phyloP scores from a whole-genome alignment of 352 stramenopile species.

The Saprolegnia parasitica region DNA sequence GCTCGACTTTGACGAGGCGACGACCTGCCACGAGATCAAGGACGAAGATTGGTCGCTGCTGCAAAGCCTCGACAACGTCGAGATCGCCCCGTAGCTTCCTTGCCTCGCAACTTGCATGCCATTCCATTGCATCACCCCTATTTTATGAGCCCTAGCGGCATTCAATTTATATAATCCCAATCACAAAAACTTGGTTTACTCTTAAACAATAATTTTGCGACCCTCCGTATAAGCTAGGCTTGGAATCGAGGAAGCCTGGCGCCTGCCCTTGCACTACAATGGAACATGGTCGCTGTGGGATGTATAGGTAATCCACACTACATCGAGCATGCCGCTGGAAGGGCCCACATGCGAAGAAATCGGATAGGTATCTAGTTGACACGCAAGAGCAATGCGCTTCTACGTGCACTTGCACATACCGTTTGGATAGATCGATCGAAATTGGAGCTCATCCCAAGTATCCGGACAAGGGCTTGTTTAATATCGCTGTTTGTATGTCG shows the following conservation, averaged over 20 bases:
- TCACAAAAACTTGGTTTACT: neutral
- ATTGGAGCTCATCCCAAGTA: neutral
- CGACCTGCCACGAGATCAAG: constrained; percentile 7
- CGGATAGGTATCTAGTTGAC: neutral
- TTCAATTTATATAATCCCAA: neutral
- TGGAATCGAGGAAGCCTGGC: too few relatives aligned
- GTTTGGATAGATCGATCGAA: neutral
- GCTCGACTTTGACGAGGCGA: constrained; percentile 6
- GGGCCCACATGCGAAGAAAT: neutral
- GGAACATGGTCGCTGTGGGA: too few relatives aligned
- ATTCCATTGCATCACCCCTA: neutral
- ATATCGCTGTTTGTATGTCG: neutral
- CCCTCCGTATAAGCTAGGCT: too few relatives aligned
- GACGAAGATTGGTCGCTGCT: constrained; percentile 14
- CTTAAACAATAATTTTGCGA: too few relatives aligned
- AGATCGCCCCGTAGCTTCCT: neutral
- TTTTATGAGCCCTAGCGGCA: neutral
- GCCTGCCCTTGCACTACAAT: too few relatives aligned
- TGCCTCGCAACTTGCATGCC: neutral
- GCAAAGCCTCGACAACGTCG: constrained; percentile 15
- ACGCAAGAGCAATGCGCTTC: neutral
- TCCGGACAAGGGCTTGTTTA: neutral
- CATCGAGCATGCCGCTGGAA: too few relatives aligned
- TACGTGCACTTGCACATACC: neutral
- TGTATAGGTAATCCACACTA: too few relatives aligned